Percentiles rank a stretch among this genome's conserved stretches.
Evolutionary conservation across 1,284 basidiomycete genomes (phyloP).

Genomic region (Apiotrichum akiyoshidainum): DNA sequence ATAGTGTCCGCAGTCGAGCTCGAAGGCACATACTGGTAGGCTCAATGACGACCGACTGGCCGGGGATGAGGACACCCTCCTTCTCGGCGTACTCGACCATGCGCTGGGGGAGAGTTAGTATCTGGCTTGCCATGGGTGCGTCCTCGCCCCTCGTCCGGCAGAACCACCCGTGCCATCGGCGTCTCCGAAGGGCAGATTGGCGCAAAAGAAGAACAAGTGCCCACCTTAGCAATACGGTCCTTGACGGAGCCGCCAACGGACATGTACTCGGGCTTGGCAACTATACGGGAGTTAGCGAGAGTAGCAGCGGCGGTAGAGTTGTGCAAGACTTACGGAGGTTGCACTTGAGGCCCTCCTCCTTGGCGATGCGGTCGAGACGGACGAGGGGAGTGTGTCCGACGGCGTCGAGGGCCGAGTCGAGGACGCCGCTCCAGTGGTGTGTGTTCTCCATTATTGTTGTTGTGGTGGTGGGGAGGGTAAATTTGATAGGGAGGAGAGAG

Average conservation of each 20-base stretch:
- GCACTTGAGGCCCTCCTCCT: slow-evolving; percentile 74
- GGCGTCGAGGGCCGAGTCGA: slow-evolving; percentile 74
- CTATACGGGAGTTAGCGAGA: slow-evolving; percentile 48
- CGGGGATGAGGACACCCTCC: slow-evolving; percentile 78
- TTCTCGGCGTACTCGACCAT: slow-evolving; percentile 92
- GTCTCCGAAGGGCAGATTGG: background rate
- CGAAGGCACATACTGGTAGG: slow-evolving; percentile 54
- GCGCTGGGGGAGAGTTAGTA: slow-evolving; percentile 50
- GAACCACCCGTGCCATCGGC: background rate
- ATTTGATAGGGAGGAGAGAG: background rate
- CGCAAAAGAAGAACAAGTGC: background rate
- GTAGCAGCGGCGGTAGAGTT: background rate
- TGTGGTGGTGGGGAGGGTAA: background rate
- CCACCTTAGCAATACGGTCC: slow-evolving; percentile 82
- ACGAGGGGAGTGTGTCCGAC: slow-evolving; percentile 90
- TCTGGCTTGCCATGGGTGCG: background rate
- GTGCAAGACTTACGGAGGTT: slow-evolving; percentile 70
- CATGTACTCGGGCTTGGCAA: slow-evolving; percentile 86
- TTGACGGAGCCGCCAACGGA: slow-evolving; percentile 93
- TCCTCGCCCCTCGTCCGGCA: background rate
- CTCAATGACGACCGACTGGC: slow-evolving; percentile 88
- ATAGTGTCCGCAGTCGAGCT: background rate
- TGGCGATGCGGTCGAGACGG: slow-evolving; percentile 74
- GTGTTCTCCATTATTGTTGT: slow-evolving; percentile 12
- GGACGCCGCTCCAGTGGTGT: slow-evolving; percentile 55